A percentile compares a stretch with the other conserved stretches of the same genome.
These are phyloP conservation scores for Fraxinus cuspidata DNA, from an alignment of 257 asterid species.

Conservation along the genomic window DNA sequence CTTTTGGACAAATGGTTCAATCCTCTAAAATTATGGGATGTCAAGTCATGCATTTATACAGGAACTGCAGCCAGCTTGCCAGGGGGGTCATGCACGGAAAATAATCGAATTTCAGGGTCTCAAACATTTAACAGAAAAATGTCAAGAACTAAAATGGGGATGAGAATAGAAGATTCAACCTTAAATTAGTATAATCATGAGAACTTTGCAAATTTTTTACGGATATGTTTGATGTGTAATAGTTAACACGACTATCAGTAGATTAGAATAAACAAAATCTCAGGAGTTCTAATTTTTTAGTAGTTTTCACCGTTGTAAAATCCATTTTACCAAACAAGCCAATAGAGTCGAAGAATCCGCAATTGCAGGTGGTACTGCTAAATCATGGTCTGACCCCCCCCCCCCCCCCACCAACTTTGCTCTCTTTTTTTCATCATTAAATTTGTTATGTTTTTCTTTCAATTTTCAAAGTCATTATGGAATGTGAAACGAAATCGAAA, in stretches of 20 bases:
- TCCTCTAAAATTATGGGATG: not conserved
- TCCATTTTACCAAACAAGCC: not conserved
- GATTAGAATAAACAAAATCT: too few relatives aligned
- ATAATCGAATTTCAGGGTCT: constrained; percentile 2
- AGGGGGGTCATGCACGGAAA: not conserved
- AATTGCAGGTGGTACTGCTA: not conserved
- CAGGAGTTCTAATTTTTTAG: too few relatives aligned
- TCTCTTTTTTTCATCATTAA: too few relatives aligned
- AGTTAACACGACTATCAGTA: too few relatives aligned
- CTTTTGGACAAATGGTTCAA: too few relatives aligned
- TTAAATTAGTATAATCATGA: not conserved
- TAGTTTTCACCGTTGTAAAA: too few relatives aligned
- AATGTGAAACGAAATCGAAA: too few relatives aligned
- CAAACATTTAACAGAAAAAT: not conserved
- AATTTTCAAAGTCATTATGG: too few relatives aligned
- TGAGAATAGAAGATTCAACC: not conserved
- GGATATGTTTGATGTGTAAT: not conserved
- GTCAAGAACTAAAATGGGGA: not conserved
- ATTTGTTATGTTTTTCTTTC: too few relatives aligned
- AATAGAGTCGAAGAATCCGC: not conserved
- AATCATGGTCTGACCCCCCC: not conserved
- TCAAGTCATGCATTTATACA: not conserved
- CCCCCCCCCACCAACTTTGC: too few relatives aligned
- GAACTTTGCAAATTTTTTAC: not conserved
- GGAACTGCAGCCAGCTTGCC: constrained; percentile 9